A percentile compares a stretch with the other conserved stretches of the same genome.
These are phyloP conservation scores for Pilasporangium apinafurcum DNA, from an alignment of 352 stramenopile genomes.

Conservation along the genomic window DNA sequence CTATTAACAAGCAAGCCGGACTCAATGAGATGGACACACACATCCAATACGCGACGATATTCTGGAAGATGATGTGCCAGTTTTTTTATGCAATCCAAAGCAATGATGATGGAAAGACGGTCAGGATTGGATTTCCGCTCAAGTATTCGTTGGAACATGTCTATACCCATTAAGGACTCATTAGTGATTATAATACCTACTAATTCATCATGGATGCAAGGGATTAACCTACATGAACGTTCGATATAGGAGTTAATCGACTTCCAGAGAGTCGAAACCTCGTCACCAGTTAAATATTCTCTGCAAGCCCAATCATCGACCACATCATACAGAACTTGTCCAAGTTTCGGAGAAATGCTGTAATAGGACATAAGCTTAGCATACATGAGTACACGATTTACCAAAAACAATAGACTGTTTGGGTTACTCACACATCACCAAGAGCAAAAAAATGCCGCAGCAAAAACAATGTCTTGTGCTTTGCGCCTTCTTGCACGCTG, in stretches of 20 bases:
- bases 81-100: conserved; percentile 66
- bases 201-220: too few species aligned
- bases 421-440: conserved; percentile 18
- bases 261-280: conserved; percentile 53
- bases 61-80: conserved; percentile 40
- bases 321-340: conserved; percentile 49
- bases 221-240: conserved; percentile 55
- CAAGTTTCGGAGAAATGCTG: conserved; percentile 14
- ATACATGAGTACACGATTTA: too few species aligned
- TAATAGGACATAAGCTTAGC: not conserved
- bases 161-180: conserved; percentile 15
- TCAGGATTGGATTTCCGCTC: conserved; percentile 35
- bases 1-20: conserved; percentile 31
- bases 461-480: conserved; percentile 65
- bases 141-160: conserved; percentile 52
- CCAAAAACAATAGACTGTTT: too few species aligned
- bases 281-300: conserved; percentile 24
- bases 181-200: too few species aligned
- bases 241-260: conserved; percentile 64
- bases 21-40: conserved; percentile 44
- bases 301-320: conserved; percentile 56
- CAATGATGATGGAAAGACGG: conserved; percentile 45
- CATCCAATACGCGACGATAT: conserved; percentile 55
- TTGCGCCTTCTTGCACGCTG: conserved; percentile 31
- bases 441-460: conserved; percentile 67